These are phyloP conservation scores for Hericium coralloides DNA, from an alignment of 768 basidiomycete genomes.

Conservation along the genomic window DNA sequence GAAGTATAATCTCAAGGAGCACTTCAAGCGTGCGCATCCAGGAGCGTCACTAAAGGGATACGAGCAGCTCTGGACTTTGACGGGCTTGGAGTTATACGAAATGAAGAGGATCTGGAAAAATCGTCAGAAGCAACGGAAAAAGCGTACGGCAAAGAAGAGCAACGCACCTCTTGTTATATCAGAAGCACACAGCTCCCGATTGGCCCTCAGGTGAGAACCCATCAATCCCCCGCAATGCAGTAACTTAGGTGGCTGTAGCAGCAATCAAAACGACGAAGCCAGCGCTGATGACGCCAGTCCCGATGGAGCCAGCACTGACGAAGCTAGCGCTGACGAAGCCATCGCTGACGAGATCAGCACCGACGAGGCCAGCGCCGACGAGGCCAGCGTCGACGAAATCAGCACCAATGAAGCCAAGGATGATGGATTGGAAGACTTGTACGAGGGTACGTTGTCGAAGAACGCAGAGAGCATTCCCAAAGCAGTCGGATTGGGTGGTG, in stretches of 20 bases:
- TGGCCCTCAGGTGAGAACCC: not conserved
- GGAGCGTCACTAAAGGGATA: not conserved
- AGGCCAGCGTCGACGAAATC: not conserved
- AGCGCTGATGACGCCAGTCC: no score
- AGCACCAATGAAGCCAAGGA: not conserved
- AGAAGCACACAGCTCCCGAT: not conserved
- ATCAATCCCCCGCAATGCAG: not conserved
- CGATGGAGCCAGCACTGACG: no score
- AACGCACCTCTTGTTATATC: not conserved
- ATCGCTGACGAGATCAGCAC: no score
- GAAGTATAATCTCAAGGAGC: not conserved
- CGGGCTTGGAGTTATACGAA: not conserved
- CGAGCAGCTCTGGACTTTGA: not conserved
- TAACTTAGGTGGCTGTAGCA: not conserved
- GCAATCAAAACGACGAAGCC: not conserved
- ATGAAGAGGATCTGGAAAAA: not conserved
- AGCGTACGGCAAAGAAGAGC: not conserved
- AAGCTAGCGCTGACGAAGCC: no score
- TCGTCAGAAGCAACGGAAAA: not conserved
- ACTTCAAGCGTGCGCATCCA: not conserved
- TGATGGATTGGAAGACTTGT: no score
- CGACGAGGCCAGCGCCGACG: not conserved
- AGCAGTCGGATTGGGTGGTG: not conserved
- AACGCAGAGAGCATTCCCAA: not conserved
- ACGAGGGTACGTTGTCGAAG: no score